These are phyloP conservation scores for Luzula sylvatica DNA, from an alignment of 176 grass and related monocot species.

Conservation along the genomic window DNA sequence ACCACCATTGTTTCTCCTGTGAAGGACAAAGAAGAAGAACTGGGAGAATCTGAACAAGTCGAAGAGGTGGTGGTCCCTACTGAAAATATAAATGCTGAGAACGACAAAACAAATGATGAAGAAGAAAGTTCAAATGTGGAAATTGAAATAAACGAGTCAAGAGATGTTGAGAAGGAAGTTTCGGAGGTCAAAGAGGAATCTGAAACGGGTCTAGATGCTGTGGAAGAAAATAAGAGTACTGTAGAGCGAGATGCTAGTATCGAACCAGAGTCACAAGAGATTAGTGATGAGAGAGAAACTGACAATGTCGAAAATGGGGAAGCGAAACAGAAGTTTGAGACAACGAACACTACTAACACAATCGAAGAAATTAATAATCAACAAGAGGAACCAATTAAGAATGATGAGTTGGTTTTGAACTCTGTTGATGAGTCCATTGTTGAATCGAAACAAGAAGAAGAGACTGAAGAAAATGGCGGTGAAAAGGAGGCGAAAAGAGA, in stretches of 20 bases:
- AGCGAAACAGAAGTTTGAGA: slow-evolving; percentile 26
- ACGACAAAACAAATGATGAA: slow-evolving; percentile 26
- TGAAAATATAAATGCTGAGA: slow-evolving; percentile 18
- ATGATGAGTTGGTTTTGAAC: slow-evolving; percentile 19
- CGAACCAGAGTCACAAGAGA: slow-evolving; percentile 26
- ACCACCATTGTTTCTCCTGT: slow-evolving; percentile 1
- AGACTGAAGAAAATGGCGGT: slow-evolving; percentile 19
- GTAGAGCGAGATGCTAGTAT: slow-evolving; percentile 21
- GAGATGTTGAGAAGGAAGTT: slow-evolving; percentile 27
- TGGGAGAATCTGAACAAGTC: slow-evolving; percentile 15
- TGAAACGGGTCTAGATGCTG: background rate
- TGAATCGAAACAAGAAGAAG: slow-evolving; percentile 22
- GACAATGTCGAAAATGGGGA: slow-evolving; percentile 24
- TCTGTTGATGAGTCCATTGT: slow-evolving; percentile 23
- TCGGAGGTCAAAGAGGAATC: background rate
- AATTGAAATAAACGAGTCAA: slow-evolving; percentile 19
- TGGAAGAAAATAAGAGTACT: slow-evolving; percentile 7
- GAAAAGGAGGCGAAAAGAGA: slow-evolving; percentile 23
- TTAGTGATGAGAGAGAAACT: slow-evolving; percentile 8
- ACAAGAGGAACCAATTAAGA: slow-evolving; percentile 15
- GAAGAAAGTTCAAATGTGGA: slow-evolving; percentile 21
- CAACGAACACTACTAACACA: slow-evolving; percentile 11
- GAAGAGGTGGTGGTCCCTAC: slow-evolving; percentile 16
- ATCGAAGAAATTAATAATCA: slow-evolving; percentile 9
- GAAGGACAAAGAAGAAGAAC: slow-evolving; percentile 18